Conservation (phyloP, 495 filamentous ascomycete genomes). For the Aspergillus indologenus region DNA sequence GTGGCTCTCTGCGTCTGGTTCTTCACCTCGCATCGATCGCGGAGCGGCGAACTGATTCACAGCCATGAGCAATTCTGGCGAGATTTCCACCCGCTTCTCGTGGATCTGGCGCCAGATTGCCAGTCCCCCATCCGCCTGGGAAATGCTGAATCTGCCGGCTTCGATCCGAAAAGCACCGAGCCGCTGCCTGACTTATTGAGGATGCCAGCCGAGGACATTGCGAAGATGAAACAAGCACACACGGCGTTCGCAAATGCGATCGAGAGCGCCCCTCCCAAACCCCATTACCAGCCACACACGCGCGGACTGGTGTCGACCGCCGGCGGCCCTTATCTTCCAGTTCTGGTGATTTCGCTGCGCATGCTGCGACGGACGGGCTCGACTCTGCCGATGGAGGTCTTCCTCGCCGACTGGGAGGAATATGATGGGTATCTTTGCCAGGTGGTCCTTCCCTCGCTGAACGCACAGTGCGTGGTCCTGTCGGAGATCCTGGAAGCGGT, state of each 20-base stretch:
- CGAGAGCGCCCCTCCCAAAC: slow-evolving; percentile 24
- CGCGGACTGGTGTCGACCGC: slow-evolving; percentile 45
- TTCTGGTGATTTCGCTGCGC: slow-evolving; percentile 45
- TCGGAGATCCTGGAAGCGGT: slow-evolving; percentile 34
- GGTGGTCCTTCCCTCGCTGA: slow-evolving; percentile 40
- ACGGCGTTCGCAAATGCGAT: slow-evolving; percentile 37
- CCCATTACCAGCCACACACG: slow-evolving; percentile 37
- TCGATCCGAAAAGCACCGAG: slow-evolving; percentile 22
- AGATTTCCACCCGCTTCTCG: neutral
- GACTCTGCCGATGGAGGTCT: slow-evolving; percentile 52
- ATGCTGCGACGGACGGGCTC: slow-evolving; percentile 54
- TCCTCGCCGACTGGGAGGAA: slow-evolving; percentile 41
- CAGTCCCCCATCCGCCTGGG: neutral
- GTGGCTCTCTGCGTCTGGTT: slow-evolving; percentile 2
- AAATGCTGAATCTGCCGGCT: slow-evolving; percentile 18
- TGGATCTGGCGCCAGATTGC: neutral
- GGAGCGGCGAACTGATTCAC: neutral
- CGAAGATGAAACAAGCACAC: slow-evolving; percentile 33
- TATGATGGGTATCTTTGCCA: slow-evolving; percentile 52
- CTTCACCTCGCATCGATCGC: neutral
- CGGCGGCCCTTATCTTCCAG: slow-evolving; percentile 36
- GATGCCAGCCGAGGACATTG: slow-evolving; percentile 29
- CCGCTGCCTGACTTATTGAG: slow-evolving; percentile 29
- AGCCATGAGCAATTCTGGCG: slow-evolving; percentile 7
- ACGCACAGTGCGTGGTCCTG: slow-evolving; percentile 47